Percentiles rank a stretch among this genome's conserved stretches.
Evolutionary conservation across 345 rosid genomes (phyloP).

Genomic region (Citropsis articulata): DNA sequence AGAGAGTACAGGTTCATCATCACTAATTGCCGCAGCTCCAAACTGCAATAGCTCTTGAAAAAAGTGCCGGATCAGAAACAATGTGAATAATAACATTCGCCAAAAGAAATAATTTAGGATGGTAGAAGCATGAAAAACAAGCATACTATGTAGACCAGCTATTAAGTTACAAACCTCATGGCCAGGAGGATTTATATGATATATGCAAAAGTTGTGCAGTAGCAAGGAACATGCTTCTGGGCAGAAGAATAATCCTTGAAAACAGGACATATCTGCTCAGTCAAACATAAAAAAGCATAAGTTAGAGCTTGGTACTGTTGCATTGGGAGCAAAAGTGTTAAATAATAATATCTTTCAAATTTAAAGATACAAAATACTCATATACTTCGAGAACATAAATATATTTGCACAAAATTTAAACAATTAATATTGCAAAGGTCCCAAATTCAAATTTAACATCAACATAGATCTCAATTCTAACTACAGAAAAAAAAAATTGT

Average conservation of each 20-base stretch:
- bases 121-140: not conserved
- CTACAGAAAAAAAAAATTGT: not conserved
- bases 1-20: constrained; percentile 62
- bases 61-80: constrained; percentile 52
- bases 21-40: constrained; percentile 67
- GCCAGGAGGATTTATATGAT: constrained; percentile 95
- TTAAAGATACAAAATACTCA: not conserved
- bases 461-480: constrained; percentile 5
- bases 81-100: constrained; percentile 32
- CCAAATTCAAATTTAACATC: not conserved
- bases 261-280: constrained; percentile 78
- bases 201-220: constrained; percentile 93
- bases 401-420: not conserved
- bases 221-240: constrained; percentile 88
- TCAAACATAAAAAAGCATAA: constrained; percentile 1
- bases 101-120: not conserved
- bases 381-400: not conserved
- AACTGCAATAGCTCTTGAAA: constrained; percentile 89
- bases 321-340: not conserved
- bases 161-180: constrained; percentile 78
- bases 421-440: not conserved
- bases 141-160: constrained; percentile 4
- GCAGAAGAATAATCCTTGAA: constrained; percentile 87
- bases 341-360: not conserved
- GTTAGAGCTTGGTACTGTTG: constrained; percentile 4